Evolutionary conservation across 164 flowering plant species (phyloP), one percentile per base, ranked within the genome.

Genomic region (Vitis labrusca): DNA sequence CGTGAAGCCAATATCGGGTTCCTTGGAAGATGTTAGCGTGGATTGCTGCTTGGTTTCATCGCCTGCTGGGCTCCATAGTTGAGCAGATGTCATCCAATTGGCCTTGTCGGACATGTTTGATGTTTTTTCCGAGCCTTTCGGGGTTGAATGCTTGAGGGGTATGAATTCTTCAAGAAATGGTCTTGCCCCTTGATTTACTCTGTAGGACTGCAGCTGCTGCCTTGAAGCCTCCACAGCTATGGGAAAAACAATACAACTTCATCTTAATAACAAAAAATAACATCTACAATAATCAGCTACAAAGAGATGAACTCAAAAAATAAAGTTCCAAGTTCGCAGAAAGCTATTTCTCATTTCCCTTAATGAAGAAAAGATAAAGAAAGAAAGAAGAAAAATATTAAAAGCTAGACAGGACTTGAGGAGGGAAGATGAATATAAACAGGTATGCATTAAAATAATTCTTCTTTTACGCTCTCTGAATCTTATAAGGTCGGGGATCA

Each of bases 81-180:
- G 99, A 17, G 94, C 95, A 0, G 90, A 81, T 47, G 88, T 82
- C 99, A 94, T 92, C 97, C 96, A 94, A 65, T 81, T 91, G n/a
- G 93, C 83, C 73, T 91, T 94, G 62, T 92, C 90, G 1, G 90
- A 79, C 2, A 71, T 50, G 72, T 71, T 86, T 10, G 71, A 0
- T n/a, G 75, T 15, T 65, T 73, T 82, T 16, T 84, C 86, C 50
- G 84, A 70, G 56, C 67, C 74, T 60, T 81, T 86, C 5, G 83
- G 72, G 59, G 50, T 77, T 32, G 87, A 64, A 66, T 75, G 73
- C 59, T 92, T 92, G 1, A 94, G 77, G 15, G 99, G 99, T 23
- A 94, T 92, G 89, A 94, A 94, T 76, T 94, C 97, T 82, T 94
- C 99, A 27, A 92, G 91, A 7, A 90, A 78, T 7, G 96, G 94